Base-by-base conservation (phyloP, 2,329 filamentous ascomycete genomes). In the Cyphellophora europaea region DNA sequence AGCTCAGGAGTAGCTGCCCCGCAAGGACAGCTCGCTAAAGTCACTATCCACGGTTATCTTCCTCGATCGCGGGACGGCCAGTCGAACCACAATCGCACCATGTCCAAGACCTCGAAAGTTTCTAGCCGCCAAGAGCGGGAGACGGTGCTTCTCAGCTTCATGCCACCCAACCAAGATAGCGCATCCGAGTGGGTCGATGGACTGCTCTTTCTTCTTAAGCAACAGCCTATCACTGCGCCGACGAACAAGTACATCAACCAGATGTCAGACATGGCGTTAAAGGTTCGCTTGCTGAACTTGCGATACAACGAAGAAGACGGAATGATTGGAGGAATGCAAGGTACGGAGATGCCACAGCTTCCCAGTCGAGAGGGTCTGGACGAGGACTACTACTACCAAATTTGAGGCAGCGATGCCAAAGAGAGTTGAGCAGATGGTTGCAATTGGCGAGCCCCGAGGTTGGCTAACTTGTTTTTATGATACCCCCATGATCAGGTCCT, bases 131-230 rank as follows among this genome's bases (percentile, higher is more conserved):
- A 36, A n/a, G 53, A 59, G 19, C 72, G 73, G 47, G 91, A 96
- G 57, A 67, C 76, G 33, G 71, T 83, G 1, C 72, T 96, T 14
- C 67, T 98, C 35, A 84, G 80, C n/a, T 69, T 98, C 34, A 79
- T 86, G 56, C 88, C 89, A 5, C 66, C 77, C 40, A 83, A 77
- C 39, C 82, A 91, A 54, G 84, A 77, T 45, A 65, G 91, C 31
- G 91, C 91, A 6, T 93, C 87, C 1, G 91, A 98, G 61, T 98
- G 91, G 91, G 71, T 98, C 4, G 91, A 98, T 56, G 91, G 91
- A 1, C 64, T 98, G 45, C 70, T 96, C 37, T 93, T 98, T 87
- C 69, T 98, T 36, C 71, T 98, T 15, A 87, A 93, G 53, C 91
- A 98, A 59, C 77, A 88, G 40, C 91, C 91, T 13, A 95, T 98